phyloP scores from a whole-genome alignment of 2,329 filamentous ascomycete genomes.

The Alternaria ethzedia region DNA sequence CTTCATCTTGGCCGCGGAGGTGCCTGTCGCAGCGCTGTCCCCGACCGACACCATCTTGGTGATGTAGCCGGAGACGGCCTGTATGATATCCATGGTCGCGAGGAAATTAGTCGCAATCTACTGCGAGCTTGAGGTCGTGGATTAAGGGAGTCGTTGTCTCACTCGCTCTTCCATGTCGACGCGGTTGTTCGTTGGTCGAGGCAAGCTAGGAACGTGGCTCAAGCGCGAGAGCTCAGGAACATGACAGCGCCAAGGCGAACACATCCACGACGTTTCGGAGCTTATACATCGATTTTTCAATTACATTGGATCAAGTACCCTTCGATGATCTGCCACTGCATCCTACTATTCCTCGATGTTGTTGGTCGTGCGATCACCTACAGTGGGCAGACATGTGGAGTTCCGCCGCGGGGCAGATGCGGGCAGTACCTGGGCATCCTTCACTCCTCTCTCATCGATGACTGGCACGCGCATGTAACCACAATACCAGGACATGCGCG shows the following conservation, averaged over 20 bases:
- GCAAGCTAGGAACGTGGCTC: constrained; percentile 7
- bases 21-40: constrained; percentile 70
- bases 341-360: background rate
- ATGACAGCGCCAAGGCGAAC: background rate
- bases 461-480: background rate
- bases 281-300: background rate
- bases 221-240: constrained; percentile 5
- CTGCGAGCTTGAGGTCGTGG: background rate
- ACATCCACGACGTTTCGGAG: background rate
- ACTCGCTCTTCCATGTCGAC: constrained; percentile 11
- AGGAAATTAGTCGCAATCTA: background rate
- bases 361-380: background rate
- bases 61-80: constrained; percentile 93
- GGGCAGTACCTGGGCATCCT: background rate
- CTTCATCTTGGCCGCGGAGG: constrained; percentile 93
- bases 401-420: background rate
- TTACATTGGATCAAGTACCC: background rate
- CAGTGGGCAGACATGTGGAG: background rate
- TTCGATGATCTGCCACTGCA: background rate
- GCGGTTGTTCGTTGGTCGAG: background rate
- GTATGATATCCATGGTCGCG: constrained; percentile 82
- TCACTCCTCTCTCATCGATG: background rate
- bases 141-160: background rate
- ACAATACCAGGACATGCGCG: background rate
- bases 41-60: constrained; percentile 91